These are phyloP conservation scores for Lasiodiplodia sp. DNA, from an alignment of 2,329 filamentous ascomycete genomes.

Conservation along the genomic window DNA sequence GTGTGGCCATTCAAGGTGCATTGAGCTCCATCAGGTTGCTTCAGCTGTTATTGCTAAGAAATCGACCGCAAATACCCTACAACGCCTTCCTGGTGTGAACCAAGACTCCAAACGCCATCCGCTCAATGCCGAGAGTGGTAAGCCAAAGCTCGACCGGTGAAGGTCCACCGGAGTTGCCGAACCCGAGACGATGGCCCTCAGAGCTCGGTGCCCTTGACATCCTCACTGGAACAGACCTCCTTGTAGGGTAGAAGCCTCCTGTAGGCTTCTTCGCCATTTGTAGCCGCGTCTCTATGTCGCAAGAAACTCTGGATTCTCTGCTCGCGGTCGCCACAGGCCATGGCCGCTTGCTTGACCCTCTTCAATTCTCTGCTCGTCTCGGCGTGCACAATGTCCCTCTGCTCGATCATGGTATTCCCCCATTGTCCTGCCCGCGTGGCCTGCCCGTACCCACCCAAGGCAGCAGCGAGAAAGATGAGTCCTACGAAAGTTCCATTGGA, in stretches of 20 bases:
- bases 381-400: slow-evolving; percentile 71
- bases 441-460: slow-evolving; percentile 76
- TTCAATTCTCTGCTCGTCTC: slow-evolving; percentile 69
- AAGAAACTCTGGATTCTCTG: slow-evolving; percentile 79
- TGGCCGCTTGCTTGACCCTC: slow-evolving; percentile 61
- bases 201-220: slow-evolving; percentile 36
- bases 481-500: slow-evolving; percentile 80
- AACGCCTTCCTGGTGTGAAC: not conserved
- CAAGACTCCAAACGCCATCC: slow-evolving; percentile 5
- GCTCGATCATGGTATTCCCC: slow-evolving; percentile 68
- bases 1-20: not conserved
- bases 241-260: slow-evolving; percentile 54
- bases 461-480: slow-evolving; percentile 73
- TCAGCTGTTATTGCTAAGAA: not conserved
- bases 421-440: slow-evolving; percentile 71
- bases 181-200: not conserved
- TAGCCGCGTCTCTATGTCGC: slow-evolving; percentile 56
- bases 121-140: not conserved
- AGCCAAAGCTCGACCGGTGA: not conserved
- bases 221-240: slow-evolving; percentile 56
- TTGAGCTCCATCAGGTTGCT: not conserved
- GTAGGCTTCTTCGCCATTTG: slow-evolving; percentile 53
- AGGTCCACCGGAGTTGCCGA: not conserved
- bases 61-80: not conserved
- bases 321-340: slow-evolving; percentile 52